A percentile compares a stretch with the other conserved stretches of the same genome.
Evolutionary conservation across 2,329 filamentous ascomycete species (phyloP).

Genomic region (Aspergillus fumigatus): DNA sequence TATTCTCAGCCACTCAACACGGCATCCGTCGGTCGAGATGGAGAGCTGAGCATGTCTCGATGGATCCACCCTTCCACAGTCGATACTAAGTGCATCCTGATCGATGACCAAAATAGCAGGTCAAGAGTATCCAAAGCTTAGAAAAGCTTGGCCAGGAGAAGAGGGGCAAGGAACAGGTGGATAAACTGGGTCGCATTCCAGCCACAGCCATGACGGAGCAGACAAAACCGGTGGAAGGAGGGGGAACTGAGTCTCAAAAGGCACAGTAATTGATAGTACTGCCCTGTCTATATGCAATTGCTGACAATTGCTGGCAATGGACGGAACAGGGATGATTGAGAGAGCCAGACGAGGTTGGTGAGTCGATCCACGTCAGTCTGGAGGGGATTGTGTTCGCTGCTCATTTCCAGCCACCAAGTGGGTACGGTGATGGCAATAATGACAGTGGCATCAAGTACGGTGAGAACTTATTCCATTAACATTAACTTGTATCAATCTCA

Average conservation of each 20-base stretch:
- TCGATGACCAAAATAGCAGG: not conserved
- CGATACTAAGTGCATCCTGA: not conserved
- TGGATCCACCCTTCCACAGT: not conserved
- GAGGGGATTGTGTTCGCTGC: not conserved
- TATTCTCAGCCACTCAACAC: not conserved
- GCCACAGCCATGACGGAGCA: not conserved
- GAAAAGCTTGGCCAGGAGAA: slow-evolving; percentile 16
- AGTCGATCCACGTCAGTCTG: not conserved
- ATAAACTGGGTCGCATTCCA: not conserved
- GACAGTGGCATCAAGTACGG: not conserved
- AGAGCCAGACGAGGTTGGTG: not conserved
- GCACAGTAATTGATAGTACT: too few species aligned
- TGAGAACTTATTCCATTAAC: not conserved
- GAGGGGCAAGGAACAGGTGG: not conserved
- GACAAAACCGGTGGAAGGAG: not conserved
- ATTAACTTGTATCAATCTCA: not conserved
- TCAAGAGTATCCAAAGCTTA: slow-evolving; percentile 15
- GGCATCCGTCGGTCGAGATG: not conserved
- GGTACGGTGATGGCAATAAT: not conserved
- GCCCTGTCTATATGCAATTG: too few species aligned
- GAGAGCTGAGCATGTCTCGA: not conserved
- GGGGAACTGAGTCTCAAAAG: too few species aligned
- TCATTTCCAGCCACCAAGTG: not conserved
- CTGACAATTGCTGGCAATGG: too few species aligned
- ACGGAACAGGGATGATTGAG: not conserved